Evolutionary conservation across 108 stramenopile genomes (phyloP), one percentile per base, ranked within the genome.

Genomic region (Discostella pseudostelligera): DNA sequence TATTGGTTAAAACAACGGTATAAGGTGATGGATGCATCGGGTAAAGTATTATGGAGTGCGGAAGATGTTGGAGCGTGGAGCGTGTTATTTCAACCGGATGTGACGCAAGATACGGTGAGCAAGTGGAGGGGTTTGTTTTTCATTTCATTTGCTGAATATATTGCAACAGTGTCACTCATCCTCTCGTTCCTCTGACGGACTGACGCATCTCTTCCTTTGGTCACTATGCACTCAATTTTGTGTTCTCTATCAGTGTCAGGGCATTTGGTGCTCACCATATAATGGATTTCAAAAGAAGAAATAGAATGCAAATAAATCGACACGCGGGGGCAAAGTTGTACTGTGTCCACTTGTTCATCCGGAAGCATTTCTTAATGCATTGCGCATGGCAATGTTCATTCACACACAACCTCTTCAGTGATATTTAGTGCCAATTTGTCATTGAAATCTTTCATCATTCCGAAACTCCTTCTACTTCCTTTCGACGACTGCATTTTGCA

Each of bases 51-150:
- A 12, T 85, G 86, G 86, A 71, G 73, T 47, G 70, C 75, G 0
- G 47, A 26, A 3, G 93, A 94, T 74, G 86, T 94, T 21, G 93
- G 93, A 5, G 93, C 93, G n/a, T 94, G 93, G 93, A 75, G 72
- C 48, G 93, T 94, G 3, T 88, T 84, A 47, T 94, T 94, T 62
- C 93, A 94, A 70, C 93, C 93, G 14, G 93, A 94, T 76, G 93
- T 94, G 3, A 90, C 89, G 14, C 78, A 83, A 49, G 82, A 86
- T 68, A 91, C 93, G 11, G 55, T 56, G 32, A 56, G 55, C 6
- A 32, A 13, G 32, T 1, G 25, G 25, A 14, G 14, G 14, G 8
- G 14, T 17, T 8, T 14, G 46, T 14, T 4, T 4, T 47, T 47
- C 46, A 4, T 25, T 19, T 49, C 44, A 45, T 17, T 7, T 40